Percentiles rank a stretch among this genome's conserved stretches.
phyloP scores from a whole-genome alignment of 2,329 filamentous ascomycete species.

The Talaromyces marneffei region DNA sequence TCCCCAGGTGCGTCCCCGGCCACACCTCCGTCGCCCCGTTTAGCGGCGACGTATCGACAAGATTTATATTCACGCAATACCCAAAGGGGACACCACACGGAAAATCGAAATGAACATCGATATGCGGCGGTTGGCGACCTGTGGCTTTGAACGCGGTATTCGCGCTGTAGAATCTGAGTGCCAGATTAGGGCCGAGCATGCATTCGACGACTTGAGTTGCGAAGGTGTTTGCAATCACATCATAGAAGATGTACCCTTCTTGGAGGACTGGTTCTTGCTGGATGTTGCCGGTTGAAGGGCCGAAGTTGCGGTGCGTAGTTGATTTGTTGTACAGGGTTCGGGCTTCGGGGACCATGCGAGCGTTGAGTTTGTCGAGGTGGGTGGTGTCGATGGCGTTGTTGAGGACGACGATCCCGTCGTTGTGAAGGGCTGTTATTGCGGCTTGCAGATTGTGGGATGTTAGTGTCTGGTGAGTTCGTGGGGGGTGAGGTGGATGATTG shows the following conservation, averaged over 20 bases:
- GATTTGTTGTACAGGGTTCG: constrained; percentile 26
- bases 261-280: constrained; percentile 36
- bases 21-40: constrained; percentile 50
- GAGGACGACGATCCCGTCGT: constrained; percentile 35
- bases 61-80: constrained; percentile 44
- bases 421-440: constrained; percentile 26
- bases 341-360: constrained; percentile 28
- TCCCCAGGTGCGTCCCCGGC: constrained; percentile 45
- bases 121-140: constrained; percentile 38
- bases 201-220: constrained; percentile 30
- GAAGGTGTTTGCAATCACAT: constrained; percentile 38
- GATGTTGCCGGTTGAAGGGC: constrained; percentile 34
- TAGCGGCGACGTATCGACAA: constrained; percentile 40
- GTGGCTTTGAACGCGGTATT: constrained; percentile 39
- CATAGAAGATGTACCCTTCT: constrained; percentile 30
- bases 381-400: constrained; percentile 30
- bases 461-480: constrained; percentile 15
- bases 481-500: constrained; percentile 11
- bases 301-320: constrained; percentile 23
- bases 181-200: constrained; percentile 35
- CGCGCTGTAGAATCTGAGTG: constrained; percentile 33
- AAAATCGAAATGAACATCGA: constrained; percentile 44
- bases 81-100: constrained; percentile 44
- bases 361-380: constrained; percentile 31
- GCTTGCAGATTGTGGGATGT: constrained; percentile 21